Conservation (phyloP, 257 asterid species). For the Solanum habrochaites region DNA sequence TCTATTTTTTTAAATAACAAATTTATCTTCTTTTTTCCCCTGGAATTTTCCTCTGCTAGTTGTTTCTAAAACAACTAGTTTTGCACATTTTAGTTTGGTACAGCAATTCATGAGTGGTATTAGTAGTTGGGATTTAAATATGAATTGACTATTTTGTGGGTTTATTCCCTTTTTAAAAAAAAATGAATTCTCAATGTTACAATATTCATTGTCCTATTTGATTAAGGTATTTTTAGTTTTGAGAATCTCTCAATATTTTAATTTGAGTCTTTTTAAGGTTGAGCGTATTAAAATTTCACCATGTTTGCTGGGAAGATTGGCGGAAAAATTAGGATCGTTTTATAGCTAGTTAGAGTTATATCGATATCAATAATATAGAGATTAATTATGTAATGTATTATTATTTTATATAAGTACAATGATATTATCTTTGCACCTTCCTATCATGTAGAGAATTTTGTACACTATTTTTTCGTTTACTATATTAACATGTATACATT, state of each 20-base stretch:
- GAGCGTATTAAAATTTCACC: background rate
- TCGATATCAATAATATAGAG: too few relatives aligned
- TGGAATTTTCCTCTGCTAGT: background rate
- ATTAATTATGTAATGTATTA: too few relatives aligned
- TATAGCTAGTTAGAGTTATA: background rate
- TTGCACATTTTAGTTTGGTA: background rate
- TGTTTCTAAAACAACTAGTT: background rate
- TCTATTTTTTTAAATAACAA: background rate
- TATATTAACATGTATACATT: too few relatives aligned
- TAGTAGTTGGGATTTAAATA: background rate
- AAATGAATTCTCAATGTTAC: background rate
- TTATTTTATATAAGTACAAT: too few relatives aligned
- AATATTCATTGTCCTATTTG: background rate
- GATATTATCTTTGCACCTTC: too few relatives aligned
- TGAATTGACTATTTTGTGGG: background rate
- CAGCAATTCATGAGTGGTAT: background rate
- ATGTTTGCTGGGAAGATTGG: background rate
- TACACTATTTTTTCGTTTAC: too few relatives aligned
- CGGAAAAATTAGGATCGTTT: background rate
- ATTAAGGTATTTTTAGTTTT: background rate
- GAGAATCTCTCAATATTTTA: background rate
- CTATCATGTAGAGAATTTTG: too few relatives aligned
- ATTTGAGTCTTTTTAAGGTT: background rate
- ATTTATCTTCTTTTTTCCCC: background rate
- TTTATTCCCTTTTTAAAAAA: background rate